These are phyloP conservation scores for Penicillium digitatum DNA, from an alignment of 2,329 filamentous ascomycete species.

Conservation along the genomic window DNA sequence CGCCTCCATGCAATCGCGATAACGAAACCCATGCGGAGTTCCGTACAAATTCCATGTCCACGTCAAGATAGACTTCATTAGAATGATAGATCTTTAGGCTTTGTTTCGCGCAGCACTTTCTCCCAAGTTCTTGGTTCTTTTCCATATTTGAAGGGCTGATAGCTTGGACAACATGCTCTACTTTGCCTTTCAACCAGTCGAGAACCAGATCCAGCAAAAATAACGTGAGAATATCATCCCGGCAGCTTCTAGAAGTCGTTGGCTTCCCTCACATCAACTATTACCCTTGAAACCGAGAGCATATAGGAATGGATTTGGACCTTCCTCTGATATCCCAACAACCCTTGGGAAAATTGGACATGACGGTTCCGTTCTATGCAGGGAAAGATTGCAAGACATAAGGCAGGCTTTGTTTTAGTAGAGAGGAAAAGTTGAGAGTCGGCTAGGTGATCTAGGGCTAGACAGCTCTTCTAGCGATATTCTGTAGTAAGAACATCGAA, in stretches of 20 bases:
- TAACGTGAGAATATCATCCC: background rate
- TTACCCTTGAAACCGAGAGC: background rate
- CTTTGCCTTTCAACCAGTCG: background rate
- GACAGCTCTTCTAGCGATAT: background rate
- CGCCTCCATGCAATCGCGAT: slow-evolving; percentile 46
- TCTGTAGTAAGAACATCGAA: background rate
- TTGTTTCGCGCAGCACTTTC: background rate
- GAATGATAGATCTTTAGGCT: slow-evolving; percentile 1
- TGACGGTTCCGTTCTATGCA: background rate
- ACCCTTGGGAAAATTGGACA: background rate
- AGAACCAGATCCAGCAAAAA: background rate
- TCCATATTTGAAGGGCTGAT: background rate
- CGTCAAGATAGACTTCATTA: slow-evolving; percentile 15
- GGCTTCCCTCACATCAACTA: background rate
- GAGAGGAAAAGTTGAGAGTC: background rate
- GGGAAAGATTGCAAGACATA: background rate
- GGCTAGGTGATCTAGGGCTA: background rate
- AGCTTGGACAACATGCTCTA: background rate
- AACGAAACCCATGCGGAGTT: slow-evolving; percentile 39
- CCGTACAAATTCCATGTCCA: slow-evolving; percentile 47
- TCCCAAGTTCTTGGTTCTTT: background rate
- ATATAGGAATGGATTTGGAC: background rate
- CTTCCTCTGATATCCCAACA: background rate
- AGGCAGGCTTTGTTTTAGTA: background rate
- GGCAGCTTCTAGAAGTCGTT: background rate